Conservation (phyloP, 371 early-diverging fungal genomes). For the Actinomortierella wolfii region DNA sequence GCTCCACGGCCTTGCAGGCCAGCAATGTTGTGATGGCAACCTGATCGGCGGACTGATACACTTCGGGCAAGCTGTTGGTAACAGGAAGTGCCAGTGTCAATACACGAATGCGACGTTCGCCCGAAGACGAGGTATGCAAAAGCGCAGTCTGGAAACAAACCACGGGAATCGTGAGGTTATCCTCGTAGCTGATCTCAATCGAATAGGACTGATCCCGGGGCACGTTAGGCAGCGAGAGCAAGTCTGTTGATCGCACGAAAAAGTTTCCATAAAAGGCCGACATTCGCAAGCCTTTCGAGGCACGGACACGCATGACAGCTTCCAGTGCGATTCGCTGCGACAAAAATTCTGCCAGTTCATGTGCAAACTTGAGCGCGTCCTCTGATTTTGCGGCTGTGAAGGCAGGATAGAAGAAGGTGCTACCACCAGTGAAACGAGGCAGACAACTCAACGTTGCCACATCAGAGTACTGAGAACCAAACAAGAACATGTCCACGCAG, state of each 20-base stretch:
- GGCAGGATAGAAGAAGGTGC: slow-evolving; percentile 93
- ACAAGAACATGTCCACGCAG: slow-evolving; percentile 91
- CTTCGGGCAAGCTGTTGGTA: slow-evolving; percentile 76
- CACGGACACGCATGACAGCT: slow-evolving; percentile 95
- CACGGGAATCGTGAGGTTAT: slow-evolving; percentile 76
- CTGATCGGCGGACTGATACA: slow-evolving; percentile 87
- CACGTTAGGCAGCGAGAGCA: slow-evolving; percentile 93
- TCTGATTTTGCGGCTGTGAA: slow-evolving; percentile 89
- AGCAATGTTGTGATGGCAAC: slow-evolving; percentile 81
- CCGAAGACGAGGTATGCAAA: slow-evolving; percentile 83
- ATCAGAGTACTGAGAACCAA: slow-evolving; percentile 92
- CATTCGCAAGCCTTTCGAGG: slow-evolving; percentile 85
- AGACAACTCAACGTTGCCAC: slow-evolving; percentile 89
- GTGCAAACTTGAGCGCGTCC: slow-evolving; percentile 87
- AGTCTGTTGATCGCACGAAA: slow-evolving; percentile 94
- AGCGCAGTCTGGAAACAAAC: slow-evolving; percentile 98
- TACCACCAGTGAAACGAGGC: slow-evolving; percentile 95
- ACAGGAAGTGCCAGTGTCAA: slow-evolving; percentile 92
- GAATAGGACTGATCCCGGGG: slow-evolving; percentile 94
- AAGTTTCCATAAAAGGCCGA: slow-evolving; percentile 95
- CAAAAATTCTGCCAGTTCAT: slow-evolving; percentile 87
- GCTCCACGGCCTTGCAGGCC: slow-evolving; percentile 89
- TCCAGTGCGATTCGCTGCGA: slow-evolving; percentile 90
- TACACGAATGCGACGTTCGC: slow-evolving; percentile 96
- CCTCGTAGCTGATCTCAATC: slow-evolving; percentile 89